Conservation (phyloP, 306 rosid genomes). For the Quercus rubra region DNA sequence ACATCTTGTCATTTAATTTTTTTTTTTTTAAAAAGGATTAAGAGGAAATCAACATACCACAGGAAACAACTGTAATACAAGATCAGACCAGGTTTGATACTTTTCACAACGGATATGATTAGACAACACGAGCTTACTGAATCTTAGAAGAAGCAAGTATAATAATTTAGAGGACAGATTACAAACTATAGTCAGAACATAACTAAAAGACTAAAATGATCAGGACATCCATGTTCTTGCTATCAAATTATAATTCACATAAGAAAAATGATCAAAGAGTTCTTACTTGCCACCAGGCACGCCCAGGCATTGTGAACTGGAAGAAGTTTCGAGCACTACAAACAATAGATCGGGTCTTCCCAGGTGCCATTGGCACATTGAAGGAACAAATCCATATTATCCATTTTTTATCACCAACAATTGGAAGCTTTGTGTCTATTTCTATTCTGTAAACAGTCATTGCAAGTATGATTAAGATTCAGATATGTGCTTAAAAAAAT, state of each 20-base stretch:
- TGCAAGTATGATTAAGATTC: background rate
- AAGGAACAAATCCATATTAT: conserved; percentile 92
- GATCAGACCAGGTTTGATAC: background rate
- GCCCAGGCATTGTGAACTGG: conserved; percentile 87
- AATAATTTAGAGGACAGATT: background rate
- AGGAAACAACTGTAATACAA: background rate
- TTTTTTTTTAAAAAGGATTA: background rate
- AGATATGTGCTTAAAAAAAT: background rate
- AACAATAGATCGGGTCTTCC: conserved; percentile 95
- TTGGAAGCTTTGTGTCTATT: conserved; percentile 79
- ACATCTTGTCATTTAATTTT: too few relatives aligned
- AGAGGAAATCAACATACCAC: background rate
- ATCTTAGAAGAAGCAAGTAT: background rate
- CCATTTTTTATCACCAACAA: conserved; percentile 86
- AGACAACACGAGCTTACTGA: background rate
- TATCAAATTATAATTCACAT: background rate
- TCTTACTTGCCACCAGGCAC: conserved; percentile 96
- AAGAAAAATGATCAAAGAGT: background rate
- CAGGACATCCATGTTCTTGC: background rate
- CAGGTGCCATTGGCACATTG: conserved; percentile 95
- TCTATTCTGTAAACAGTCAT: conserved; percentile 55
- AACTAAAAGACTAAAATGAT: background rate
- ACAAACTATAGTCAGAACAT: background rate
- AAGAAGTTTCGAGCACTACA: conserved; percentile 97
- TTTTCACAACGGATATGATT: background rate